A percentile compares a stretch with the other conserved stretches of the same genome.
These are phyloP conservation scores for Vanrija pseudolonga DNA, from an alignment of 1,284 basidiomycete species.

Conservation along the genomic window DNA sequence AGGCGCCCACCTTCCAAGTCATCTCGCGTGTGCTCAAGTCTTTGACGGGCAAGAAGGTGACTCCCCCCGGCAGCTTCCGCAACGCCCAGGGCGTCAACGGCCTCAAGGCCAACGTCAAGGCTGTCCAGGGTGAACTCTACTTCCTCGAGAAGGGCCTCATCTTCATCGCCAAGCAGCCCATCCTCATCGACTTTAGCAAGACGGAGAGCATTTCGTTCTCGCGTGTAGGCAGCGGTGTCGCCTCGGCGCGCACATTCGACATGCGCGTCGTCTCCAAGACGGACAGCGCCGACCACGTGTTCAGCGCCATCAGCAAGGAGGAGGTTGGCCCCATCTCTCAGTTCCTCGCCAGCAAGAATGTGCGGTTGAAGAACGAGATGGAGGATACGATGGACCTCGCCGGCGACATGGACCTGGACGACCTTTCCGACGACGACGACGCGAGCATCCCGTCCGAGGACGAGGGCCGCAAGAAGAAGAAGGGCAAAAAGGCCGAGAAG, in stretches of 20 bases:
- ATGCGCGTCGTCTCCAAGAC: constrained; percentile 81
- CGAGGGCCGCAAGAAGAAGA: constrained; percentile 33
- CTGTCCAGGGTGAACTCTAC: constrained; percentile 94
- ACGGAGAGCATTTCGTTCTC: constrained; percentile 91
- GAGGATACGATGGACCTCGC: constrained; percentile 72
- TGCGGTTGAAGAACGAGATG: constrained; percentile 95
- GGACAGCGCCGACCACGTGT: constrained; percentile 73
- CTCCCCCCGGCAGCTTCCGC: constrained; percentile 73
- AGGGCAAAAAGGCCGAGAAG: constrained; percentile 30
- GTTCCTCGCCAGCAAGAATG: constrained; percentile 85
- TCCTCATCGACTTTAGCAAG: constrained; percentile 85
- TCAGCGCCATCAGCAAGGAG: constrained; percentile 92
- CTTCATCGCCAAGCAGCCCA: constrained; percentile 96
- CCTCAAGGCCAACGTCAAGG: constrained; percentile 96
- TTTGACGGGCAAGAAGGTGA: constrained; percentile 85
- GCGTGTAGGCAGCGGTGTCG: constrained; percentile 82
- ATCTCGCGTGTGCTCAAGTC: constrained; percentile 93
- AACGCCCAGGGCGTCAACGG: constrained; percentile 58
- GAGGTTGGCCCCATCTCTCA: constrained; percentile 83
- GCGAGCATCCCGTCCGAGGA: constrained; percentile 36
- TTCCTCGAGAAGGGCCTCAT: constrained; percentile 97
- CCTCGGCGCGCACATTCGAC: constrained; percentile 90
- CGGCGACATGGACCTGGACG: constrained; percentile 73
- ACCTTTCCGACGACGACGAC: constrained; percentile 64
- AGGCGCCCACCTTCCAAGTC: constrained; percentile 90